phyloP scores from a whole-genome alignment of 2,329 filamentous ascomycete species.

The Diaporthe citriasiana region DNA sequence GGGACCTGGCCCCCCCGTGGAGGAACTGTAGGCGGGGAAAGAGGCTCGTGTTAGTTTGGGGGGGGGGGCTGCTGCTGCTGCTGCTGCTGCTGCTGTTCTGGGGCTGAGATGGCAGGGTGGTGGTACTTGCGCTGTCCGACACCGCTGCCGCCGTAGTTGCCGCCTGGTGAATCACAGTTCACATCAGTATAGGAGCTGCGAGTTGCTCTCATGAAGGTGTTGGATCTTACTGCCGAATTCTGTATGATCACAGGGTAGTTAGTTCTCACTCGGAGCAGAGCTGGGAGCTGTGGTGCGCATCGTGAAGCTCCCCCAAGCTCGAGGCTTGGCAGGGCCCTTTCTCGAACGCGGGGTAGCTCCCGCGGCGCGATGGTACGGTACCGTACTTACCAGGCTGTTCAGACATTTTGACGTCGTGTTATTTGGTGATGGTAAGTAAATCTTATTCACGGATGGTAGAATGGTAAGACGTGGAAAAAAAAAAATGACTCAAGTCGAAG shows the following conservation, averaged over 20 bases:
- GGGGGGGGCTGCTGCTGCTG: not conserved
- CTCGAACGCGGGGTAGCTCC: slow-evolving; percentile 41
- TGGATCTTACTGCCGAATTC: slow-evolving; percentile 40
- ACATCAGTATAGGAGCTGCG: not conserved
- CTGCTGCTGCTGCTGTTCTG: not conserved
- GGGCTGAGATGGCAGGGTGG: not conserved
- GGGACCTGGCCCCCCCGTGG: slow-evolving; percentile 51
- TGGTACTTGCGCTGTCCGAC: slow-evolving; percentile 45
- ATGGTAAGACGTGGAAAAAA: not conserved
- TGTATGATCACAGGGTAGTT: not conserved
- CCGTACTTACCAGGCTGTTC: slow-evolving; percentile 44
- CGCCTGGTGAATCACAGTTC: slow-evolving; percentile 11
- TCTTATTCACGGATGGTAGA: not conserved
- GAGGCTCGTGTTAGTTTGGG: slow-evolving; percentile 25
- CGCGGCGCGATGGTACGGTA: not conserved
- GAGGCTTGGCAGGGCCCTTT: slow-evolving; percentile 16
- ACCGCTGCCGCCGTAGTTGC: slow-evolving; percentile 37
- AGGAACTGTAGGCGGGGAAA: slow-evolving; percentile 17
- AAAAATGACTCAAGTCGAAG: not conserved
- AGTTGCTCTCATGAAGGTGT: too few species aligned
- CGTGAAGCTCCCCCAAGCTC: slow-evolving; percentile 31
- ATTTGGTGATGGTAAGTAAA: not conserved
- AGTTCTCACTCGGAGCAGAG: not conserved
- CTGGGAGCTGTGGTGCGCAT: slow-evolving; percentile 1
- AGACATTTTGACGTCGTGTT: slow-evolving; percentile 35